phyloP scores from a whole-genome alignment of 805 yeast species.

The Lipomyces spencermartinsiae region DNA sequence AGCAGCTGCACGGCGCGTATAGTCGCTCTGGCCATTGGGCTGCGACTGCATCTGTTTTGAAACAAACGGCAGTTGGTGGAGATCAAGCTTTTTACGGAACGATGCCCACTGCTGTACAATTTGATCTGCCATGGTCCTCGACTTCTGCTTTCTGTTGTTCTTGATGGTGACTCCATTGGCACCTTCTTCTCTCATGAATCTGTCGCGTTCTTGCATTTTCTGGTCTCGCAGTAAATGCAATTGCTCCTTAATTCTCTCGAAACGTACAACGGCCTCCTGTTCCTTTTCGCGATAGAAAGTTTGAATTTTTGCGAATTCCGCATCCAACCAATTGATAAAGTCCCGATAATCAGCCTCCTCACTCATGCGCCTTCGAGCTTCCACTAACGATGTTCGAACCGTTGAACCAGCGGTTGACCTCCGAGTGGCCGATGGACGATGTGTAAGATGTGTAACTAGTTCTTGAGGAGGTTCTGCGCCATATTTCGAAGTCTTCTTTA shows the following conservation, averaged over 20 bases:
- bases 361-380: slow-evolving; percentile 10
- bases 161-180: background rate
- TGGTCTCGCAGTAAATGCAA: slow-evolving; percentile 67
- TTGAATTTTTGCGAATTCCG: slow-evolving; percentile 65
- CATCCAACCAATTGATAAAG: slow-evolving; percentile 72
- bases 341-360: slow-evolving; percentile 49
- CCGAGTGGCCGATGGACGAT: background rate
- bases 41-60: background rate
- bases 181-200: slow-evolving; percentile 1
- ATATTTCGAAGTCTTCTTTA: slow-evolving; percentile 20
- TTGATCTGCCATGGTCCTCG: background rate
- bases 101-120: slow-evolving; percentile 14
- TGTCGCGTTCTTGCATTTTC: slow-evolving; percentile 42
- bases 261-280: slow-evolving; percentile 63
- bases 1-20: slow-evolving; percentile 14
- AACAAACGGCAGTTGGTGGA: slow-evolving; percentile 35
- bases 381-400: slow-evolving; percentile 17
- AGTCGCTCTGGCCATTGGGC: slow-evolving; percentile 23
- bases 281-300: slow-evolving; percentile 67
- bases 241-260: slow-evolving; percentile 69
- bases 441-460: background rate
- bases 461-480: background rate
- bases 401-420: slow-evolving; percentile 4
- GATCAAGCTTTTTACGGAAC: slow-evolving; percentile 30
- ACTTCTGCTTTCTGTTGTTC: background rate